Evolutionary conservation across 495 filamentous ascomycete species (phyloP).

Genomic region (Penicillium pulvis): DNA sequence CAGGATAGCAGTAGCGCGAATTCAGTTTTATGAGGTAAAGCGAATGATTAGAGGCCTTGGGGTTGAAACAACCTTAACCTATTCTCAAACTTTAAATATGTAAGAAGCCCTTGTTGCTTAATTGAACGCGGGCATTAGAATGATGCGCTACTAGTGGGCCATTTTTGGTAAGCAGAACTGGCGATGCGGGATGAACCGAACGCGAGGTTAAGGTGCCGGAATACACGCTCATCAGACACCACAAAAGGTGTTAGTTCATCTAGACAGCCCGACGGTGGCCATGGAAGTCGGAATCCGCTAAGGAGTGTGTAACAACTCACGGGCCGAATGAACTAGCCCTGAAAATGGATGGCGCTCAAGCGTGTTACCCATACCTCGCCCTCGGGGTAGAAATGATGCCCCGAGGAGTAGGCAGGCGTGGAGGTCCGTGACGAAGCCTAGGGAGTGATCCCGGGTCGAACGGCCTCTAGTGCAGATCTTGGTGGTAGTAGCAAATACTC

Average conservation of each 20-base stretch:
- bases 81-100: constrained; percentile 80
- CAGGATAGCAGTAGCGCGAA: constrained; percentile 12
- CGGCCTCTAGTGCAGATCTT: constrained; percentile 72
- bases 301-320: constrained; percentile 66
- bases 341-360: constrained; percentile 69
- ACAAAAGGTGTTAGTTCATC: constrained; percentile 67
- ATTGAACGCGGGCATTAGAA: constrained; percentile 69
- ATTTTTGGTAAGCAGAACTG: constrained; percentile 74
- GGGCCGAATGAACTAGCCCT: constrained; percentile 65
- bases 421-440: constrained; percentile 63
- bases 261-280: constrained; percentile 64
- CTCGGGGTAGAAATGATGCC: constrained; percentile 61
- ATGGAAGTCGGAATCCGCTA: constrained; percentile 67
- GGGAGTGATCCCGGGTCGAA: constrained; percentile 67
- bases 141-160: constrained; percentile 65
- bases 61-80: constrained; percentile 72
- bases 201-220: constrained; percentile 71
- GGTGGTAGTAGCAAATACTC: constrained; percentile 76
- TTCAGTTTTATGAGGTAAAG: constrained; percentile 14
- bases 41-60: constrained; percentile 40
- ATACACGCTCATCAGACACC: constrained; percentile 71
- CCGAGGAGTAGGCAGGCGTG: constrained; percentile 57
- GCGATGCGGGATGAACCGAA: constrained; percentile 70
- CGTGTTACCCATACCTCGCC: constrained; percentile 66
- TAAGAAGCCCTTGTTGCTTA: constrained; percentile 73